Percentiles rank a stretch among this genome's conserved stretches.
These are phyloP conservation scores for Hysterium pulicare DNA, from an alignment of 2,329 filamentous ascomycete species.

Conservation along the genomic window DNA sequence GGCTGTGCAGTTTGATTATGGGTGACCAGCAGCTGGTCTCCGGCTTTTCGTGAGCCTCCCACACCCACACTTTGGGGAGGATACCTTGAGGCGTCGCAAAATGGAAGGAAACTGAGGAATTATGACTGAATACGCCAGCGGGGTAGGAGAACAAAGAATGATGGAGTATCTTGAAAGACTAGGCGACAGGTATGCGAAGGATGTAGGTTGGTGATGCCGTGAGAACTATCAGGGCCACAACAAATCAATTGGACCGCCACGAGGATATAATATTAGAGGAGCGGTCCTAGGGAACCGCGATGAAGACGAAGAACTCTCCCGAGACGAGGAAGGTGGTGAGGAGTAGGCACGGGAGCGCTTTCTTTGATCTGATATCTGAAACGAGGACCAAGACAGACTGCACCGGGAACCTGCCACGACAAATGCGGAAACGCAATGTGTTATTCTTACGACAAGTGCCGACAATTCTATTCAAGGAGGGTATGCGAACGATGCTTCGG, in stretches of 20 bases:
- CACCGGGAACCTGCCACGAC: conserved; percentile 10
- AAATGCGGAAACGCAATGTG: conserved; percentile 6
- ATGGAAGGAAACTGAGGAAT: conserved; percentile 11
- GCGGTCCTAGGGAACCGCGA: too few species aligned
- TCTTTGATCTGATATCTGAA: conserved; percentile 29
- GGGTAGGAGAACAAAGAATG: conserved; percentile 1
- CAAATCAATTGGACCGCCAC: too few species aligned
- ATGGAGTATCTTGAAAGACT: too few species aligned
- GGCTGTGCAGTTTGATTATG: conserved; percentile 25
- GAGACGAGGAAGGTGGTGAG: too few species aligned
- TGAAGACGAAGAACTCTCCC: too few species aligned
- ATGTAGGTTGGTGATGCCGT: too few species aligned
- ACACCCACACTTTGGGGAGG: conserved; percentile 29
- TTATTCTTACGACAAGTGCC: too few species aligned
- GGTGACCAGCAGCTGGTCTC: conserved; percentile 32
- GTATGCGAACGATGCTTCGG: neutral
- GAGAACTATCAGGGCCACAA: too few species aligned
- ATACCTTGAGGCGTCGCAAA: conserved; percentile 17
- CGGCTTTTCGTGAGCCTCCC: conserved; percentile 21
- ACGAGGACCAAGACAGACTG: conserved; percentile 27
- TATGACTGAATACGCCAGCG: conserved; percentile 7
- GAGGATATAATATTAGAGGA: too few species aligned
- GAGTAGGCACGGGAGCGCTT: conserved; percentile 1
- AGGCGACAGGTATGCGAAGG: conserved; percentile 8
- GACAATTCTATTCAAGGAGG: too few species aligned